phyloP scores from a whole-genome alignment of 2,329 filamentous ascomycete genomes.

The Alternaria metachromatica region DNA sequence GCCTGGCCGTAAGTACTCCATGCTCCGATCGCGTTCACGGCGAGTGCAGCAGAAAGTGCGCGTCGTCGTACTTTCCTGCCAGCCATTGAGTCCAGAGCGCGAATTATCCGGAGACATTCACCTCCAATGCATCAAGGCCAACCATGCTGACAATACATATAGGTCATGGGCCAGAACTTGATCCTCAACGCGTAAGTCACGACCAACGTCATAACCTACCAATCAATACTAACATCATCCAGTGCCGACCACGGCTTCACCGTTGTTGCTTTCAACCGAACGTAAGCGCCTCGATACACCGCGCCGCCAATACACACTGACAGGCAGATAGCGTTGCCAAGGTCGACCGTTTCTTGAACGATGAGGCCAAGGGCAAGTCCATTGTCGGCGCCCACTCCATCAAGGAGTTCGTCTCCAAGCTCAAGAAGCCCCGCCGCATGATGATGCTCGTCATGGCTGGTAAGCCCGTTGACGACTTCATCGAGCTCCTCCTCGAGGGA shows the following conservation, averaged over 20 bases:
- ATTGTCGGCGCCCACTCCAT: conserved; percentile 92
- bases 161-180: conserved; percentile 61
- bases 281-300: conserved; percentile 48
- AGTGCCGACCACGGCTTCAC: conserved; percentile 75
- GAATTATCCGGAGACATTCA: neutral
- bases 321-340: conserved; percentile 71
- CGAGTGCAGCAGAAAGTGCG: neutral
- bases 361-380: conserved; percentile 78
- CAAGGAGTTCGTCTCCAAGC: conserved; percentile 93
- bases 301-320: conserved; percentile 25
- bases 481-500: conserved; percentile 80
- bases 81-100: neutral
- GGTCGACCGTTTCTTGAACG: conserved; percentile 91
- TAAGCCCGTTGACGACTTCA: conserved; percentile 98
- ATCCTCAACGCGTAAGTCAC: conserved; percentile 59
- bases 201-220: conserved; percentile 11
- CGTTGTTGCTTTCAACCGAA: conserved; percentile 98
- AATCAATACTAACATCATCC: conserved; percentile 34
- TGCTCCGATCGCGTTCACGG: neutral
- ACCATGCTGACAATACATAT: conserved; percentile 24
- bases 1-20: conserved; percentile 52
- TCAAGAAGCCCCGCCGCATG: conserved; percentile 95
- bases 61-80: neutral
- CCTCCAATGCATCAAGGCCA: neutral
- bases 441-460: conserved; percentile 99